Conservation (phyloP, 2,329 filamentous ascomycete genomes). For the Colletotrichum eleusines region DNA sequence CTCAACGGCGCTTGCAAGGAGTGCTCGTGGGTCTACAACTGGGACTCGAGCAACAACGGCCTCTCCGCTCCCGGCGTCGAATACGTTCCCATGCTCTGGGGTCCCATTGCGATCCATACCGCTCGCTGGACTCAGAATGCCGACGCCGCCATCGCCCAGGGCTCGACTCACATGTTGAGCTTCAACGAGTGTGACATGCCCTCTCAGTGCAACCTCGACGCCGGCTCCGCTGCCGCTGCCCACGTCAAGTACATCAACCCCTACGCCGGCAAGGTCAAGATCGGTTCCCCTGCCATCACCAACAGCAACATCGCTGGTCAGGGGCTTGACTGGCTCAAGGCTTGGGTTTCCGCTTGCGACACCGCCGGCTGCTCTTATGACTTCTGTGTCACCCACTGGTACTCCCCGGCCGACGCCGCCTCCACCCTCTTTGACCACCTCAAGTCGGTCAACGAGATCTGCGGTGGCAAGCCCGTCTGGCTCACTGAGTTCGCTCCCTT, state of each 20-base stretch:
- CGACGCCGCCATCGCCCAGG: slow-evolving; percentile 63
- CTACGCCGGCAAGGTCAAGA: slow-evolving; percentile 64
- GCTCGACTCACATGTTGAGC: slow-evolving; percentile 69
- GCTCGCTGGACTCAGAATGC: slow-evolving; percentile 64
- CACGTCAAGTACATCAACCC: slow-evolving; percentile 69
- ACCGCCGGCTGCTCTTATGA: slow-evolving; percentile 64
- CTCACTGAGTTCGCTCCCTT: slow-evolving; percentile 73
- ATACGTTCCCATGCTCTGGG: slow-evolving; percentile 79
- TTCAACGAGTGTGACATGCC: slow-evolving; percentile 80
- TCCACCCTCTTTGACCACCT: slow-evolving; percentile 68
- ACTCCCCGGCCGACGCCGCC: slow-evolving; percentile 61
- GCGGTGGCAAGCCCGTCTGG: slow-evolving; percentile 67
- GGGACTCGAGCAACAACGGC: slow-evolving; percentile 63
- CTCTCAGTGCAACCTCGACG: slow-evolving; percentile 69
- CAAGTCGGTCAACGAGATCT: slow-evolving; percentile 58
- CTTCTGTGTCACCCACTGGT: slow-evolving; percentile 75
- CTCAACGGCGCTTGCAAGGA: slow-evolving; percentile 52
- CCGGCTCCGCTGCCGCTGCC: slow-evolving; percentile 62
- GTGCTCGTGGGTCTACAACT: slow-evolving; percentile 77
- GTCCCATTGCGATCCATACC: slow-evolving; percentile 58
- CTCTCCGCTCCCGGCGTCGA: slow-evolving; percentile 58
- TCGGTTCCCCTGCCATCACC: slow-evolving; percentile 72
- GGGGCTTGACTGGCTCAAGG: slow-evolving; percentile 68
- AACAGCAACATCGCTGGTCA: slow-evolving; percentile 64
- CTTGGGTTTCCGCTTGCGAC: slow-evolving; percentile 65